These are phyloP conservation scores for Verticillium zaregamsianum DNA, from an alignment of 2,329 filamentous ascomycete genomes.

Conservation along the genomic window DNA sequence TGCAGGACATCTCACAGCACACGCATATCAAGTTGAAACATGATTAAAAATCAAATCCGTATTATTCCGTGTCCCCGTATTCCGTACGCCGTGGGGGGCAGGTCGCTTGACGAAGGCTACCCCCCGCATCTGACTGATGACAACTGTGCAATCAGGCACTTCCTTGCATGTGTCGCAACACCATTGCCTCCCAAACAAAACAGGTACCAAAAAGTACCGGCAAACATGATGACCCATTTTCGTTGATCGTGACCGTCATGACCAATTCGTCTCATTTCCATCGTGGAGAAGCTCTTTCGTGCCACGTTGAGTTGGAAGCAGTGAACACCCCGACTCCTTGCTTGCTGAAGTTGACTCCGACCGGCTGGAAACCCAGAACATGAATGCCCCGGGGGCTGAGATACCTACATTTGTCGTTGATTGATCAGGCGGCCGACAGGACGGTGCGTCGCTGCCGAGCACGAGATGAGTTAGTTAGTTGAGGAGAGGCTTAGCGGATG, in stretches of 20 bases:
- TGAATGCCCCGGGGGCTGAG: constrained; percentile 34
- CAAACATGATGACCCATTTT: background rate
- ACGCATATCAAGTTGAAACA: background rate
- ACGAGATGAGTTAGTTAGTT: constrained; percentile 3
- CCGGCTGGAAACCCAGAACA: constrained; percentile 31
- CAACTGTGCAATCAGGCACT: background rate
- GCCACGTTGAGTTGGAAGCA: constrained; percentile 38
- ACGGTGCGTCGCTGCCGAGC: constrained; percentile 2
- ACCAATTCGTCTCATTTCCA: constrained; percentile 14
- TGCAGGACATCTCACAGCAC: no score
- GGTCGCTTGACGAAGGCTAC: background rate
- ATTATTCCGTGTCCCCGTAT: background rate
- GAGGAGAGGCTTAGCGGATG: constrained; percentile 58
- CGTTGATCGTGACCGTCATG: constrained; percentile 3
- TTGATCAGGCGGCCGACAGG: background rate
- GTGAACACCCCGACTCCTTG: constrained; percentile 46
- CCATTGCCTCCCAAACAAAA: background rate
- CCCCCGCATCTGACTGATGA: background rate
- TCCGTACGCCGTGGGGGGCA: background rate
- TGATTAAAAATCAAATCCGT: background rate
- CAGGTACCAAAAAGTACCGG: background rate
- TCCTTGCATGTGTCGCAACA: background rate
- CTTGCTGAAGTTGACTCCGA: constrained; percentile 34
- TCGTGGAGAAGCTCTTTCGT: constrained; percentile 45
- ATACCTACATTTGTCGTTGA: constrained; percentile 40